A percentile compares a stretch with the other conserved stretches of the same genome.
Evolutionary conservation across 2,329 filamentous ascomycete genomes (phyloP).

Genomic region (Ploettnerulaceae sp.): DNA sequence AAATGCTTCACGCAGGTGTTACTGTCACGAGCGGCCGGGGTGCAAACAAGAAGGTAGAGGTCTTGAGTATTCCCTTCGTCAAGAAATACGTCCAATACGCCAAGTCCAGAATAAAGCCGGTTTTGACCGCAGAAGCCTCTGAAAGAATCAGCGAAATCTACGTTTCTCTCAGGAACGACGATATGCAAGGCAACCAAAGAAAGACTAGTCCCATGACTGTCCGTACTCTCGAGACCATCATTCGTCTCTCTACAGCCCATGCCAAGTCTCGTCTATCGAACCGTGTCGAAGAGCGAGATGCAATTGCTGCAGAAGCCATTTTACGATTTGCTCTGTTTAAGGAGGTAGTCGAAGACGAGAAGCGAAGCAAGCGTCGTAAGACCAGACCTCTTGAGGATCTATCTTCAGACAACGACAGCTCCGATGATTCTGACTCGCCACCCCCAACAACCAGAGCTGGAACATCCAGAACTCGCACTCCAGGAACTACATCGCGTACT

Average conservation of each 20-base stretch:
- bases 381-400: slow-evolving; percentile 54
- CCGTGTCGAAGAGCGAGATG: slow-evolving; percentile 84
- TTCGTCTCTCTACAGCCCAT: slow-evolving; percentile 92
- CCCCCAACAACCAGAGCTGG: slow-evolving; percentile 27
- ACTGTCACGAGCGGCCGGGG: slow-evolving; percentile 70
- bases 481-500: slow-evolving; percentile 33
- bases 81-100: slow-evolving; percentile 99
- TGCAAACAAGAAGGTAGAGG: slow-evolving; percentile 71
- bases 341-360: slow-evolving; percentile 76
- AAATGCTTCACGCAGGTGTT: slow-evolving; percentile 91
- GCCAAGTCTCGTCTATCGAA: slow-evolving; percentile 87
- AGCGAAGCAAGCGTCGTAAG: slow-evolving; percentile 77
- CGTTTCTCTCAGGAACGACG: slow-evolving; percentile 88
- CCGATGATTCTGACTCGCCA: slow-evolving; percentile 38
- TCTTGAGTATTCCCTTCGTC: slow-evolving; percentile 94
- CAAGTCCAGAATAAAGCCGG: slow-evolving; percentile 83
- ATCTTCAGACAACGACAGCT: slow-evolving; percentile 58
- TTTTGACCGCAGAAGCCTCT: slow-evolving; percentile 84
- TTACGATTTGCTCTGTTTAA: slow-evolving; percentile 95
- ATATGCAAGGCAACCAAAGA: slow-evolving; percentile 89
- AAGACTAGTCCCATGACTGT: slow-evolving; percentile 94
- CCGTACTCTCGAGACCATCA: slow-evolving; percentile 95
- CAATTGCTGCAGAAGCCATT: slow-evolving; percentile 80
- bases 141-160: slow-evolving; percentile 90
- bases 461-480: slow-evolving; percentile 33